Percentiles rank a stretch among this genome's conserved stretches.
phyloP scores from a whole-genome alignment of 2,329 filamentous ascomycete species.

The Gaeumannomyces sp. region DNA sequence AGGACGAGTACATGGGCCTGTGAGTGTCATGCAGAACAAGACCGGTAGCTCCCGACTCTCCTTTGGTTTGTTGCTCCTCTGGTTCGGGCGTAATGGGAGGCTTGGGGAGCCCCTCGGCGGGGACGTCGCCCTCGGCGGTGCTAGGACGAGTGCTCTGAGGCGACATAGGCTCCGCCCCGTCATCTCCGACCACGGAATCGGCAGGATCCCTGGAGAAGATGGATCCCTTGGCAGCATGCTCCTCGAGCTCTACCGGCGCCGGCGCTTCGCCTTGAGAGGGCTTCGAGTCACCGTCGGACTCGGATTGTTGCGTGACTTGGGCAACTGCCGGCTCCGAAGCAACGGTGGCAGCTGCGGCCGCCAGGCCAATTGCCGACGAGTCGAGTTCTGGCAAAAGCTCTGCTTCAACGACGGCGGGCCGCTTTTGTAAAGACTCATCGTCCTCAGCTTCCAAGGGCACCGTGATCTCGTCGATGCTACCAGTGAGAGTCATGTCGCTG shows the following conservation, averaged over 20 bases:
- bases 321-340: not conserved
- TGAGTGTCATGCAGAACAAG: not conserved
- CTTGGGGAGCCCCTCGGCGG: not conserved
- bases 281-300: not conserved
- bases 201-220: not conserved
- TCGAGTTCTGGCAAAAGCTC: not conserved
- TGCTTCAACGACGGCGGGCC: not conserved
- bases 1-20: not conserved
- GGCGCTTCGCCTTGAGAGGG: too few species aligned
- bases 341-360: not conserved
- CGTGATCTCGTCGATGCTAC: not conserved
- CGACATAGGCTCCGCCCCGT: not conserved
- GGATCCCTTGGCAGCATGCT: not conserved
- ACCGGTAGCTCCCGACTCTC: not conserved
- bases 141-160: not conserved
- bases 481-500: constrained; percentile 8
- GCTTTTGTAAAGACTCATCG: not conserved
- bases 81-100: not conserved
- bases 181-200: not conserved
- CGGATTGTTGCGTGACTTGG: not conserved
- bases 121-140: not conserved
- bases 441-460: not conserved
- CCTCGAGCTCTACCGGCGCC: not conserved
- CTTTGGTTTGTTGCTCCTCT: not conserved
- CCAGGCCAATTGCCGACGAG: not conserved